A percentile compares a stretch with the other conserved stretches of the same genome.
These are phyloP conservation scores for Ashbya aceris DNA, from an alignment of 1,139 yeast species.

Conservation along the genomic window DNA sequence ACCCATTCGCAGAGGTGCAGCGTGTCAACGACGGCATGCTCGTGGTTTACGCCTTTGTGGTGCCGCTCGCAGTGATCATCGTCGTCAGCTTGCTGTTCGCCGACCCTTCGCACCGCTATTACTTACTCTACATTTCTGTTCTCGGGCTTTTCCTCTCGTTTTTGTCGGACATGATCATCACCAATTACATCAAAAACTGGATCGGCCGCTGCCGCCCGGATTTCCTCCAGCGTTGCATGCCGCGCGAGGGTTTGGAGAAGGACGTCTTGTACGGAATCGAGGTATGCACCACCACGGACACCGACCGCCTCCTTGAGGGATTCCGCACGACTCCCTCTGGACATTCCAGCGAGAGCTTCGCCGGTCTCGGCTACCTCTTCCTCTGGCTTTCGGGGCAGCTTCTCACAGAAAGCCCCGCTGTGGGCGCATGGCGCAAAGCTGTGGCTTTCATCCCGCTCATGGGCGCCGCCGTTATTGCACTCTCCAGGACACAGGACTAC, in stretches of 20 bases:
- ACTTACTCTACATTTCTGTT: conserved; percentile 41
- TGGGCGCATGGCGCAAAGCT: conserved; percentile 49
- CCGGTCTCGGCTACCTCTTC: conserved; percentile 56
- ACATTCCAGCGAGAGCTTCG: conserved; percentile 56
- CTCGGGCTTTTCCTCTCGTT: conserved; percentile 46
- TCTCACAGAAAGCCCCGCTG: conserved; percentile 32
- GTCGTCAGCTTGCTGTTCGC: conserved; percentile 31
- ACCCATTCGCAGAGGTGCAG: conserved; percentile 62
- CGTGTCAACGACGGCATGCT: conserved; percentile 41
- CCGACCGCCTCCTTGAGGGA: conserved; percentile 49
- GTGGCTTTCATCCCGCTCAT: conserved; percentile 37
- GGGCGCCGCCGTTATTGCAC: conserved; percentile 57
- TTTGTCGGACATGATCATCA: conserved; percentile 45
- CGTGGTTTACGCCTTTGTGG: conserved; percentile 33
- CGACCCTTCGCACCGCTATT: conserved; percentile 35
- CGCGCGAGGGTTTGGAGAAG: conserved; percentile 39
- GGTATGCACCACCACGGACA: conserved; percentile 50
- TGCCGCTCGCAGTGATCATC: conserved; percentile 36
- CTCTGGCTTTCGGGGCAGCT: conserved; percentile 61
- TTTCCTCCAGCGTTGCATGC: conserved; percentile 61
- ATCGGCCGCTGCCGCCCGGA: conserved; percentile 77
- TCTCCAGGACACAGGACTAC: conserved; percentile 69
- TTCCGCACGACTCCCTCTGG: conserved; percentile 76
- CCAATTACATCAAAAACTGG: conserved; percentile 61
- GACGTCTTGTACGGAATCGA: conserved; percentile 47